These are phyloP conservation scores for Carex cristatella DNA, from an alignment of 176 grass and related monocot genomes.

Conservation along the genomic window DNA sequence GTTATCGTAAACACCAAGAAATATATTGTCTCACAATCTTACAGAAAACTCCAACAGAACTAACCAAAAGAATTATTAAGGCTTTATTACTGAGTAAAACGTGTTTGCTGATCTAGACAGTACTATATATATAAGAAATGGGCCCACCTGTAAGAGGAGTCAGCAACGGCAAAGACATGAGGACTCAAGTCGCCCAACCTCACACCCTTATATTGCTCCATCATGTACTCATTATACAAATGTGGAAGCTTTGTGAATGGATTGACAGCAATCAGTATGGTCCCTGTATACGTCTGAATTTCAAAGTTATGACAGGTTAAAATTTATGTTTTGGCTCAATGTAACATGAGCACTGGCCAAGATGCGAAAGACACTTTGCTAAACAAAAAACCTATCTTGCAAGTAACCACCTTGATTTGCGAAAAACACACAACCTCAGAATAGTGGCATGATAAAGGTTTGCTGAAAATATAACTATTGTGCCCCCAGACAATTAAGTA, in stretches of 20 bases:
- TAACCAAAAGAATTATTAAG: not conserved
- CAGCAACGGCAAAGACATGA: conserved; percentile 98
- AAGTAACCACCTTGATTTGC: not conserved
- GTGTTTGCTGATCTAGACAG: not conserved
- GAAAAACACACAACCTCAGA: not conserved
- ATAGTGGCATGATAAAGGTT: not conserved
- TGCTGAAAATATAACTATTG: not conserved
- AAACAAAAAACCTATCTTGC: not conserved
- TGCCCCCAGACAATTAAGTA: not conserved
- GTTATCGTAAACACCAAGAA: not conserved
- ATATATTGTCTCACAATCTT: not conserved
- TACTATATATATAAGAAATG: not conserved
- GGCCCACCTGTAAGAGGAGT: conserved; percentile 78
- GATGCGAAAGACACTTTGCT: not conserved
- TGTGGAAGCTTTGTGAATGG: conserved; percentile 94
- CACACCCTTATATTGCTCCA: conserved; percentile 92
- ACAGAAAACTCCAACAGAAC: not conserved
- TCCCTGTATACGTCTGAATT: conserved; percentile 92
- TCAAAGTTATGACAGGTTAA: conserved; percentile 12
- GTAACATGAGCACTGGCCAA: not conserved
- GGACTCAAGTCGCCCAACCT: conserved; percentile 88
- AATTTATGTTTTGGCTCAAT: not conserved
- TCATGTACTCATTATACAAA: conserved; percentile 97
- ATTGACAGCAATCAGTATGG: conserved; percentile 97
- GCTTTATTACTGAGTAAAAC: not conserved